A percentile compares a stretch with the other conserved stretches of the same genome.
phyloP scores from a whole-genome alignment of 1,284 basidiomycete genomes.

The Phellopilus nigrolimitatus region DNA sequence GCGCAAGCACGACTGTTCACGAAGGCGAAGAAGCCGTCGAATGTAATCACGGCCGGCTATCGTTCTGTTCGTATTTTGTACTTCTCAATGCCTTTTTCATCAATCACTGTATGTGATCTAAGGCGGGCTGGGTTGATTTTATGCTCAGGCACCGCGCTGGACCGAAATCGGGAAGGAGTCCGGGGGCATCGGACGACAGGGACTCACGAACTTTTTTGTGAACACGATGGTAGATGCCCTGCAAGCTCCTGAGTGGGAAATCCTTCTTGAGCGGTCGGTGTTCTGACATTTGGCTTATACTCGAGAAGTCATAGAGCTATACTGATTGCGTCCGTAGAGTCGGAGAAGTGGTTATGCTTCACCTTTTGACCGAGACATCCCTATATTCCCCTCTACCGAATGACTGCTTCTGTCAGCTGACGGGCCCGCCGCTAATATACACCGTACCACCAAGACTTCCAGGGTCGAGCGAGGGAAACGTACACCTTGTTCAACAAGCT shows the following conservation, averaged over 20 bases:
- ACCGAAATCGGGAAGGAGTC: slow-evolving; percentile 27
- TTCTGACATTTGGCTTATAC: not conserved
- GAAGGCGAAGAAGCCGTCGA: slow-evolving; percentile 37
- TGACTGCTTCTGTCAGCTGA: slow-evolving; percentile 76
- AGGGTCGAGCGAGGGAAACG: not conserved
- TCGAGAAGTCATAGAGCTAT: not conserved
- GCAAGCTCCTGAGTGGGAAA: slow-evolving; percentile 62
- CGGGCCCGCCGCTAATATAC: slow-evolving; percentile 62
- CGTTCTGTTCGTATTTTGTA: slow-evolving; percentile 41
- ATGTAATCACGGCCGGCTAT: slow-evolving; percentile 66
- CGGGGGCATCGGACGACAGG: slow-evolving; percentile 28
- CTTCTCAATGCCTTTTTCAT: not conserved
- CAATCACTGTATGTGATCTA: slow-evolving; percentile 1
- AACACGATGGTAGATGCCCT: slow-evolving; percentile 74
- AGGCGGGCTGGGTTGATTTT: slow-evolving; percentile 12
- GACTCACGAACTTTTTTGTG: slow-evolving; percentile 56
- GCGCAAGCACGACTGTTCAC: slow-evolving; percentile 51
- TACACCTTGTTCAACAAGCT: too few relatives aligned
- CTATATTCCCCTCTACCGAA: slow-evolving; percentile 73
- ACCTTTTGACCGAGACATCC: slow-evolving; percentile 68
- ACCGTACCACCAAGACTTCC: slow-evolving; percentile 30
- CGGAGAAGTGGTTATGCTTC: slow-evolving; percentile 66
- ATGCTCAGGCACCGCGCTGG: too few relatives aligned
- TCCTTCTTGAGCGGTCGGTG: slow-evolving; percentile 53
- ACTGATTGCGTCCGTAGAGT: slow-evolving; percentile 43